Base-by-base conservation (phyloP, 2,329 filamentous ascomycete genomes). In the Stromatinia cepivora region DNA sequence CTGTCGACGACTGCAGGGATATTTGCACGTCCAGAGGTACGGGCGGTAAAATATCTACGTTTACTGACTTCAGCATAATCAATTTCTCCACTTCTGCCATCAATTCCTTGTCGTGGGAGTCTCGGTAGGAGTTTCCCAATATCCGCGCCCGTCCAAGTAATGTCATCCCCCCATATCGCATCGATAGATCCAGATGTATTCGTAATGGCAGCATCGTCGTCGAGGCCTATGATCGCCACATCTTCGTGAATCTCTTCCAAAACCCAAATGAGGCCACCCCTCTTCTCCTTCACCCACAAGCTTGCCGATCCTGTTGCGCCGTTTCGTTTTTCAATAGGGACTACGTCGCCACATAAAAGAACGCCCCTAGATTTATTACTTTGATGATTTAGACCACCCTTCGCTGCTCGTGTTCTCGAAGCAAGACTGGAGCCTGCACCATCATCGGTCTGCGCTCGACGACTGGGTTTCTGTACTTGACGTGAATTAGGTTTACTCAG, bases 211-310 rank as follows among this genome's bases (percentile, higher is more conserved):
- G 93, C 93, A 39, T 92, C 89, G 69, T 93, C 90, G 77, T 96
- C 92, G 28, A 97, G 85, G 15, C 84, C 85, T 56, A 99, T 81
- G 71, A 88, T 87, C 5, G 92, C 93, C 52, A 95, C 90, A 78
- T 99, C 94, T 80, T 99, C 95, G 68, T 94, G 92, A 71, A 99
- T 98, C 80, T 99, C 95, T 79, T 99, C 95, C 2, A 99, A 82
- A 11, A 99, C 95, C 95, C 95, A 99, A 71, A 99, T 98, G 70
- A 99, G 81, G 13, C 94, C 94, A 66, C 93, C 89, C 62, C 90
- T 88, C 80, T 99, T 99, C 80, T 99, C 95, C 82, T 99, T 99
- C 4, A 99, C 95, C 95, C 95, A 99, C 52, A 99, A 82, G 80
- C 94, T 98, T 50, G 95, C 95, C 70, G 95, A 94, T 2, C 95